These are phyloP conservation scores for Neonectria coccinea DNA, from an alignment of 2,329 filamentous ascomycete species.

Conservation along the genomic window DNA sequence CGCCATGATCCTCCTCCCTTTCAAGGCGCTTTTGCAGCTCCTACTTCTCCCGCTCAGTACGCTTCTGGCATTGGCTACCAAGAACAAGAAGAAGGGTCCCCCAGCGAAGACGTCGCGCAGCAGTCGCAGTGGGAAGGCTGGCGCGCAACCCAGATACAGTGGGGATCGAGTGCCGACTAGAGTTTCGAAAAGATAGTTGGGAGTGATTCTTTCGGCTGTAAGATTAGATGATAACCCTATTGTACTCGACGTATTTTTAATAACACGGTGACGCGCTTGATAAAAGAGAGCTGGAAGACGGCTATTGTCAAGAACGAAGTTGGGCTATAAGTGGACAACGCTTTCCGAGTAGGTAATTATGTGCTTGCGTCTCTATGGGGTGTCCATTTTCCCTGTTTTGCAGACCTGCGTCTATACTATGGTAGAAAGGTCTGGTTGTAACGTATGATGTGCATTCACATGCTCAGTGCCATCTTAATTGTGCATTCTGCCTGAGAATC, in stretches of 20 bases:
- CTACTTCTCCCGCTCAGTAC: constrained; percentile 58
- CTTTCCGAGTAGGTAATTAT: background rate
- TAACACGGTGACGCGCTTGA: background rate
- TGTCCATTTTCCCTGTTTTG: background rate
- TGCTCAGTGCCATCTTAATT: background rate
- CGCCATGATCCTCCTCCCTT: constrained; percentile 55
- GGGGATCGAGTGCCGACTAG: constrained; percentile 52
- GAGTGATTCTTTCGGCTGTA: background rate
- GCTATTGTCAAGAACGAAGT: background rate
- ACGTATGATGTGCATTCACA: background rate
- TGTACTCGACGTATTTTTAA: constrained; percentile 19
- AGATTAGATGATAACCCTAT: constrained; percentile 16
- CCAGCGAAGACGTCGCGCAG: constrained; percentile 41
- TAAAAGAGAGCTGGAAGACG: constrained; percentile 4
- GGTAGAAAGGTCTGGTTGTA: background rate
- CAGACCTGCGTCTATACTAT: background rate
- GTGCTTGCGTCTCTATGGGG: background rate
- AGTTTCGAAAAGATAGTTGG: constrained; percentile 46
- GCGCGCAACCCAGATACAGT: constrained; percentile 48
- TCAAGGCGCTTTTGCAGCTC: constrained; percentile 54
- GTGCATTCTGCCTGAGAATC: background rate
- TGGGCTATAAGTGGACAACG: constrained; percentile 1
- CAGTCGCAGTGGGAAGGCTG: constrained; percentile 40
- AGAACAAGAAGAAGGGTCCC: constrained; percentile 46
- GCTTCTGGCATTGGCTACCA: constrained; percentile 51